Base-by-base conservation (phyloP, 2,329 filamentous ascomycete genomes). In the Penicillium sp. region DNA sequence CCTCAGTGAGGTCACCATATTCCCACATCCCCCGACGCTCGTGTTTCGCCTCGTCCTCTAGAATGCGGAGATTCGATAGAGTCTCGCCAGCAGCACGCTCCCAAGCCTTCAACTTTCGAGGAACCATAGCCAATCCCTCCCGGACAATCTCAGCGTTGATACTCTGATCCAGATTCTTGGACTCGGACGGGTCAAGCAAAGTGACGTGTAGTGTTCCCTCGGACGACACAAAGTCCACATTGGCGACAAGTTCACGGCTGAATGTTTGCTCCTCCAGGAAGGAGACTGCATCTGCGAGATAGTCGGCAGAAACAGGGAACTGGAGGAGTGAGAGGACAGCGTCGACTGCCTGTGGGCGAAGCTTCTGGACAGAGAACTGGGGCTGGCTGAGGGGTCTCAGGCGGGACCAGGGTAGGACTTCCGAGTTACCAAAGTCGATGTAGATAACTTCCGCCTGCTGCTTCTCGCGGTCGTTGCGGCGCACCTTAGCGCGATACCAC, bases 361-460 rank as follows among this genome's bases (percentile, higher is more conserved):
- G 88, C 78, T 91, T 93, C 76, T 92, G 87, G 5, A 86, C 82
- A 47, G 87, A 87, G 83, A 98, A 99, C 71, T 93, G 90, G 17
- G 87, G 79, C 73, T 92, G 88, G 55, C 89, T 86, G 53, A 99
- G 86, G n/a, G 92, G 84, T 30, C 95, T 91, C 48, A 99, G 87
- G 68, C 87, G 85, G 26, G 88, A 86, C 93, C 94, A 99, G 0
- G 93, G 87, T 61, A 96, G 84, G 73, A 89, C 90, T 79, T 99
- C 95, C 59, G 87, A 90, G 84, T 99, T 99, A 71, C 95, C 95
- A 78, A 96, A 99, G 82, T 99, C 95, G 65, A 99, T 88, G 79
- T 97, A 99, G 50, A 96, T 82, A 29, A 99, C 90, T 78, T 99
- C 95, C 26, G 93, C 90, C 70, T 91, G 88, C 85, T 95, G 92